Conservation (phyloP, 768 basidiomycete genomes). For the Suillus fuscotomentosus region DNA sequence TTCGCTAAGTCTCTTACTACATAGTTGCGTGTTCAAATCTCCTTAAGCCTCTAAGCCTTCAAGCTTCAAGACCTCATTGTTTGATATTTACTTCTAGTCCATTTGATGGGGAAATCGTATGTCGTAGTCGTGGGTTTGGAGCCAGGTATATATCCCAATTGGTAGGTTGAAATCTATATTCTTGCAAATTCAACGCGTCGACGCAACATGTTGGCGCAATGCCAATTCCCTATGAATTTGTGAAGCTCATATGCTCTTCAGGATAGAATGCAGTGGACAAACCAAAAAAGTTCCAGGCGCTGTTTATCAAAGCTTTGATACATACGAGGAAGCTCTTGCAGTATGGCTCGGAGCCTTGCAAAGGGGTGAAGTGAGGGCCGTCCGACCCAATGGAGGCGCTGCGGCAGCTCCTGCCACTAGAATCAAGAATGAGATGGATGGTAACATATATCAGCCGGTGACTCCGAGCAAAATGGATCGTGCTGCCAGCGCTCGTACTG, state of each 20-base stretch:
- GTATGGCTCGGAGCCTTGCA: constrained; percentile 28
- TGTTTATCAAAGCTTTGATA: constrained; percentile 41
- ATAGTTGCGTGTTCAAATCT: neutral
- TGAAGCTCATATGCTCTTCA: constrained; percentile 22
- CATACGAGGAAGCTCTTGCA: constrained; percentile 40
- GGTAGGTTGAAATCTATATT: constrained; percentile 16
- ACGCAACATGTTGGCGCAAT: constrained; percentile 27
- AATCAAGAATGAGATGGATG: constrained; percentile 7
- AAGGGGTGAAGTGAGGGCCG: constrained; percentile 26
- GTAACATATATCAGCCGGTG: neutral
- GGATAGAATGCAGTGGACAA: constrained; percentile 45
- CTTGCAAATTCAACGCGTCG: constrained; percentile 12
- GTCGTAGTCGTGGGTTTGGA: constrained; percentile 27
- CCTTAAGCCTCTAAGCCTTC: neutral
- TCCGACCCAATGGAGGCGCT: constrained; percentile 10
- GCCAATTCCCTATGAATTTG: constrained; percentile 15
- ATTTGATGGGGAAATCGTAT: constrained; percentile 25
- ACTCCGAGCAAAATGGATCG: constrained; percentile 5
- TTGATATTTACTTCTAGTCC: neutral
- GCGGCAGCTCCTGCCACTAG: constrained; percentile 5
- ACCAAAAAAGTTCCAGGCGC: constrained; percentile 43
- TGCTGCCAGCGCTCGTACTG: constrained; percentile 1
- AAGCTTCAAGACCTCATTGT: too few relatives aligned
- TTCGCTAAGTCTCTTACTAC: neutral
- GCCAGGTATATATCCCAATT: constrained; percentile 30